Conservation (phyloP, 179 eudicot species). For the Nepenthes alata region DNA sequence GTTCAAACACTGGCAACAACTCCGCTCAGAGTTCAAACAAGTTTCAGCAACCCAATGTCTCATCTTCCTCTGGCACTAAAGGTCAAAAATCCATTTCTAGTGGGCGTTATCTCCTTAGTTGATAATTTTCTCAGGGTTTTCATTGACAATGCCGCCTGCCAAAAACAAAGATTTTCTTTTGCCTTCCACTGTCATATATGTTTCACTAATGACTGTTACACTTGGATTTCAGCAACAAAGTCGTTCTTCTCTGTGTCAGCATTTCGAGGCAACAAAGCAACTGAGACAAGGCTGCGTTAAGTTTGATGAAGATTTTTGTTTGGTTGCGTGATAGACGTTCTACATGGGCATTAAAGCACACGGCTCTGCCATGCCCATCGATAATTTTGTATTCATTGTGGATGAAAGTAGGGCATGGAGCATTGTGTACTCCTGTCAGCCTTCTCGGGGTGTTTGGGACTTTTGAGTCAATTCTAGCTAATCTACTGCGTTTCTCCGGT, state of each 20-base stretch:
- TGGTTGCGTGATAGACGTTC: too few relatives aligned
- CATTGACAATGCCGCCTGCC: neutral
- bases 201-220: conserved; percentile 7
- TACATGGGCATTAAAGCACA: too few relatives aligned
- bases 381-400: too few relatives aligned
- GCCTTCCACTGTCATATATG: neutral
- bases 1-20: conserved; percentile 41
- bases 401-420: too few relatives aligned
- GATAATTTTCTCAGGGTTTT: neutral
- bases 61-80: conserved; percentile 35
- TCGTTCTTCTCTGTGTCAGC: conserved; percentile 99
- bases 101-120: neutral
- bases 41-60: conserved; percentile 38
- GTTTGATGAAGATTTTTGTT: neutral
- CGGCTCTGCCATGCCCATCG: too few relatives aligned
- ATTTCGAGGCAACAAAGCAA: conserved; percentile 69
- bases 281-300: conserved; percentile 25
- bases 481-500: too few relatives aligned
- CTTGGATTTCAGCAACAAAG: conserved; percentile 60
- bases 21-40: conserved; percentile 42
- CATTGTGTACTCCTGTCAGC: too few relatives aligned
- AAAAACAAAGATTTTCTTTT: neutral
- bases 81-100: conserved; percentile 24
- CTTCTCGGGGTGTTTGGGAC: too few relatives aligned
- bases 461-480: too few relatives aligned